Conservation (phyloP, 352 stramenopile genomes). For the Phytophthora constricta region DNA sequence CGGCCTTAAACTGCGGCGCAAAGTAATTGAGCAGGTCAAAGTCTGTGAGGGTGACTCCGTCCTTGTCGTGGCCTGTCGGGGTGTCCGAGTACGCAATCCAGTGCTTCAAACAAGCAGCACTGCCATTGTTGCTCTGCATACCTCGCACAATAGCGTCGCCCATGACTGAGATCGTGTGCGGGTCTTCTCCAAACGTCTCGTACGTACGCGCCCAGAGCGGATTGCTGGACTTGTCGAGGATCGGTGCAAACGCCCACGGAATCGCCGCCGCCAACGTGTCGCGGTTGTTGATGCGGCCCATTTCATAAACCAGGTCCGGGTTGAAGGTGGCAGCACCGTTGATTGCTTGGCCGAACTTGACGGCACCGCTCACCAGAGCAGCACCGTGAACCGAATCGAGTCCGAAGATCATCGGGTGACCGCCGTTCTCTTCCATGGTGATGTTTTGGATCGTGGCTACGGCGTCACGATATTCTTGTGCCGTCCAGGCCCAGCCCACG, state of each 20-base stretch:
- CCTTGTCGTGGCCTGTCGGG: background rate
- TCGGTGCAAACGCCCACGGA: background rate
- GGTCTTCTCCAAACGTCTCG: background rate
- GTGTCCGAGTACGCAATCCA: background rate
- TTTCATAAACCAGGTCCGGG: constrained; percentile 1
- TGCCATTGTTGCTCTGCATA: constrained; percentile 2
- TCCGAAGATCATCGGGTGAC: constrained; percentile 72
- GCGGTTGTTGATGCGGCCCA: background rate
- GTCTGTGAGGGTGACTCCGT: background rate
- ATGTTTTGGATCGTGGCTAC: constrained; percentile 75
- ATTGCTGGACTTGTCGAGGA: constrained; percentile 4
- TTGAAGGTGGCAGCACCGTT: constrained; percentile 3
- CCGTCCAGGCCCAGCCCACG: constrained; percentile 80
- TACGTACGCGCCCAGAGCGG: background rate
- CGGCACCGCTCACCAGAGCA: constrained; percentile 58
- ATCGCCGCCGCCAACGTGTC: background rate
- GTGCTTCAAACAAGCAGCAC: background rate
- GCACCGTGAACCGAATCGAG: constrained; percentile 88
- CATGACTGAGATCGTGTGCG: background rate
- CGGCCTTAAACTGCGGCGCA: constrained; percentile 1
- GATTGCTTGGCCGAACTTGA: background rate
- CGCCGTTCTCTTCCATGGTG: constrained; percentile 28
- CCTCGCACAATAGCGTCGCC: background rate
- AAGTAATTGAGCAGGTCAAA: constrained; percentile 4
- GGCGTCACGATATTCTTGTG: constrained; percentile 59